Base-by-base conservation (phyloP, 2,329 filamentous ascomycete genomes). In the Stemphylium vesicarium region DNA sequence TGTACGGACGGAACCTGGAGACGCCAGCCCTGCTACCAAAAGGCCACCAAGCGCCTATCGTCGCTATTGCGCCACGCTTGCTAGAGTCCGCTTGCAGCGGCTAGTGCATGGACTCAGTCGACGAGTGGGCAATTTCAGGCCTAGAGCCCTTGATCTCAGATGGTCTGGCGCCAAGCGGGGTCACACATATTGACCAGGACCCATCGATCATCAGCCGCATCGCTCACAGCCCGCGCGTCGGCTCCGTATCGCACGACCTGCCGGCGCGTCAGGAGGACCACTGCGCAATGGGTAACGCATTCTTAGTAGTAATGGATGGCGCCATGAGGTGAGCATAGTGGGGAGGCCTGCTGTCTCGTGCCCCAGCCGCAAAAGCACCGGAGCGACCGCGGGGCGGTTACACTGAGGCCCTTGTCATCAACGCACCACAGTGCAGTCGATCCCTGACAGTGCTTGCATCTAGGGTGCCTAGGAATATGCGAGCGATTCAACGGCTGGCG, bases 171-270 rank as follows among this genome's bases (percentile, higher is more conserved):
- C 72, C 70, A 73, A 74, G 72, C 61, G 54, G 63, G 61, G 69
- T 63, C 64, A 65, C 26, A 38, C 68, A 70, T 71, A 73, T 74
- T 74, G 72, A 64, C 47, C 31, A 45, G 47, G 52, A 46, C 62
- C 63, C 64, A 64, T 69, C 59, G 68, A 72, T 73, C 71, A 72
- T 75, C 73, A 75, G 72, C 72, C 72, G 71, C 72, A 74, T 74
- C 56, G 63, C 57, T 58, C 57, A 53, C 56, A 60, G 62, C 55
- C 60, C 57, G 57, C 62, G 62, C 58, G 60, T 43, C 56, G 55
- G 50, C 55, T 50, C 26, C 50, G 51, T 54, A 57, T 56, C 55
- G 58, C 62, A 61, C 64, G 55, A 55, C 63, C 22, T 24, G 22
- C 5, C 61, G 53, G 53, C 57, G 59, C 59, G 60, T 61, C 50